Conservation (phyloP, 768 basidiomycete species). For the Russula compacta region DNA sequence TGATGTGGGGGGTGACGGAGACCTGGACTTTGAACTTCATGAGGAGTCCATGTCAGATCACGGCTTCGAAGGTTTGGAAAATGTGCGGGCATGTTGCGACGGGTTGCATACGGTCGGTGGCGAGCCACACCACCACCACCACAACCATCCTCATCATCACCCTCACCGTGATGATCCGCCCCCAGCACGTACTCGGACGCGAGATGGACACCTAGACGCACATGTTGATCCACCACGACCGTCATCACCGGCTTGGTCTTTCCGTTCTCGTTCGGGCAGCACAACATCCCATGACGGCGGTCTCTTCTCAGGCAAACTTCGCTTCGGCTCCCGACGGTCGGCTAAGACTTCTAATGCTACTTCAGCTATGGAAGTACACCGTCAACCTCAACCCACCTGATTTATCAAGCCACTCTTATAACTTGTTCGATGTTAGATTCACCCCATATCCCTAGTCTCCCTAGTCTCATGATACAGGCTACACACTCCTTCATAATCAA, state of each 20-base stretch:
- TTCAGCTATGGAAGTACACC: slow-evolving; percentile 14
- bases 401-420: not conserved
- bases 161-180: slow-evolving; percentile 25
- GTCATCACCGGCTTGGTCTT: slow-evolving; percentile 75
- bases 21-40: slow-evolving; percentile 77
- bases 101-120: slow-evolving; percentile 79
- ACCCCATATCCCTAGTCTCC: not conserved
- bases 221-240: slow-evolving; percentile 47
- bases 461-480: slow-evolving; percentile 12
- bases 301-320: slow-evolving; percentile 61
- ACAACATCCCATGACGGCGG: slow-evolving; percentile 59
- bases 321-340: slow-evolving; percentile 69
- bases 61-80: slow-evolving; percentile 88
- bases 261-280: slow-evolving; percentile 75
- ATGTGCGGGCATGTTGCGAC: slow-evolving; percentile 88
- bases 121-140: slow-evolving; percentile 44
- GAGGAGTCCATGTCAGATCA: slow-evolving; percentile 63
- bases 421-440: not conserved
- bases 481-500: slow-evolving; percentile 19
- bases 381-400: not conserved
- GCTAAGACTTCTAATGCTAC: slow-evolving; percentile 27
- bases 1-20: slow-evolving; percentile 42
- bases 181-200: slow-evolving; percentile 30
- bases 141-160: slow-evolving; percentile 39
- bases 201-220: slow-evolving; percentile 45